phyloP scores from a whole-genome alignment of 2,329 filamentous ascomycete genomes.

The Dothistroma pini region DNA sequence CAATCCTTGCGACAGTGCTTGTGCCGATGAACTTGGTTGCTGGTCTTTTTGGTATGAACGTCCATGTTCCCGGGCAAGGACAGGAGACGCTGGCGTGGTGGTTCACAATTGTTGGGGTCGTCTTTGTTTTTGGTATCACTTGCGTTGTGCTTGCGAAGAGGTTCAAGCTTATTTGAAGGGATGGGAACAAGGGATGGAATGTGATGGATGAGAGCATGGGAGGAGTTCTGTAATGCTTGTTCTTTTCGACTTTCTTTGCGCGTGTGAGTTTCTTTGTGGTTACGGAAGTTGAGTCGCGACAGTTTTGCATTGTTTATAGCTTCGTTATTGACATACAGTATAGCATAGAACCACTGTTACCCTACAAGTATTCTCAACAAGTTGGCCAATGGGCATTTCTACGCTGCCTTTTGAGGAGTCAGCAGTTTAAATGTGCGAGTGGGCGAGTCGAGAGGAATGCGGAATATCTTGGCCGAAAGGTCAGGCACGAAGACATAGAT shows the following conservation, averaged over 20 bases:
- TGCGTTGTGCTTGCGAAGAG: constrained; percentile 43
- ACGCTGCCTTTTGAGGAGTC: no score
- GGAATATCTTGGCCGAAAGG: no score
- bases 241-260: not conserved
- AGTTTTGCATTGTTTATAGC: not conserved
- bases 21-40: constrained; percentile 93
- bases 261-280: not conserved
- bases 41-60: constrained; percentile 85
- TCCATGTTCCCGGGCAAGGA: constrained; percentile 62
- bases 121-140: constrained; percentile 45
- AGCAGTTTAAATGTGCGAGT: no score
- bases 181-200: not conserved
- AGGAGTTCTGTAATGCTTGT: not conserved
- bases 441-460: no score
- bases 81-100: constrained; percentile 51
- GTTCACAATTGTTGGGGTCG: constrained; percentile 57
- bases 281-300: not conserved
- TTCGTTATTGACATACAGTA: not conserved
- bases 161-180: constrained; percentile 40
- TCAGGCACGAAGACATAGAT: no score
- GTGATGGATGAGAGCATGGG: not conserved
- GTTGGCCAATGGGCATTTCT: no score
- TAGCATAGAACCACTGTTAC: not conserved
- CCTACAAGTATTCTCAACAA: no score
- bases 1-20: constrained; percentile 88